Base-by-base conservation (phyloP, 352 stramenopile species). In the Blastocystis sp. region DNA sequence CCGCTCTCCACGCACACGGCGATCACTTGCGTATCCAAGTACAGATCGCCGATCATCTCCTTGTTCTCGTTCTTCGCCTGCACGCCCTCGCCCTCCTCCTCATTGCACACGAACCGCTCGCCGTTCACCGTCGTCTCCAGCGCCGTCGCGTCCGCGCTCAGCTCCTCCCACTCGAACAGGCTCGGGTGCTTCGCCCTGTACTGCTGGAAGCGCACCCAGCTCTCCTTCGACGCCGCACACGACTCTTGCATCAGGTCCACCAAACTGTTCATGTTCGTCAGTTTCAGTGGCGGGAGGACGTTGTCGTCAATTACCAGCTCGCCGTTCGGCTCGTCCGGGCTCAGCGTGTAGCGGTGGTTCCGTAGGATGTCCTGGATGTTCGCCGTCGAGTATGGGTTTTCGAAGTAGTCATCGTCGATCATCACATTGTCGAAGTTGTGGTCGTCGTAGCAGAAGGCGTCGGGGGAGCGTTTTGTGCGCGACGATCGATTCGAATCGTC, bases 351-450 rank as follows among this genome's bases (percentile, higher is more conserved):
- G 23, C 48, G 48, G 41, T 84, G 74, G 21, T 66, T 41, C 0
- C 74, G 74, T 0, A 84, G 4, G 52, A 84, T 84, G 43, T 84
- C 74, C 9, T 84, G 74, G 61, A 84, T 84, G 53, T 84, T 84
- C 21, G 14, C 19, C 19, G 74, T 84, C 3, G 52, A 67, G 40
- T 84, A 84, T 0, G 74, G 74, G 53, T 84, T 84, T 28, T 84
- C 74, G 9, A 34, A 67, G 11, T 67, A 56, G 61, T 84, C 74
- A 41, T 66, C 74, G n/a, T 84, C 74, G 21, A 67, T 67, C 45
- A 23, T 70, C 9, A 84, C 56, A 14, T 67, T 14, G 19, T 62
- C 74, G 19, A 67, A 84, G 53, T 84, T 84, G 60, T 84, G 74
- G 34, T 84, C 74, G 45, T 84, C 74, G 45, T 69, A 84, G 53